phyloP scores from a whole-genome alignment of 2,329 filamentous ascomycete genomes.

The Sporothrix variecibatus region DNA sequence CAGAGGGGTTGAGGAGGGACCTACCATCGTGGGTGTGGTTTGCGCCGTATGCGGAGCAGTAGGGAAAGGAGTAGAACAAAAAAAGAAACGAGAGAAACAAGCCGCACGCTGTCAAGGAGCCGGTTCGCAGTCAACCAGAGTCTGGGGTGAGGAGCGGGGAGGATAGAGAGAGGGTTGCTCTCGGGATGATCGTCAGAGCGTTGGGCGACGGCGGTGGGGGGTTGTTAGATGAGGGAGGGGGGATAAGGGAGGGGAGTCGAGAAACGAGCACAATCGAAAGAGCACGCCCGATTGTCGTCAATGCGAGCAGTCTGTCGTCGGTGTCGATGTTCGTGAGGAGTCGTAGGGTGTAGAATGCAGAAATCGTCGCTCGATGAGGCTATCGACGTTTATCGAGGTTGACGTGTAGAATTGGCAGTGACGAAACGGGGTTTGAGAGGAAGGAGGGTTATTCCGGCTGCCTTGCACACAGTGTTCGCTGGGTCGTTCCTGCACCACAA shows the following conservation, averaged over 20 bases:
- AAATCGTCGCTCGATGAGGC: neutral
- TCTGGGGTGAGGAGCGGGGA: neutral
- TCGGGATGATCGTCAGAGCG: slow-evolving; percentile 11
- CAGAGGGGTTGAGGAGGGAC: neutral
- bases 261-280: neutral
- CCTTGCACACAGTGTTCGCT: slow-evolving; percentile 9
- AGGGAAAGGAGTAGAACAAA: neutral
- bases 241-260: neutral
- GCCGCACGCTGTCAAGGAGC: neutral
- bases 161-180: neutral
- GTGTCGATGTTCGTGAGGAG: neutral
- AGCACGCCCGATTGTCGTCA: slow-evolving; percentile 1
- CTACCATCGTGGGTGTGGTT: slow-evolving; percentile 21
- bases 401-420: slow-evolving; percentile 13
- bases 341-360: neutral
- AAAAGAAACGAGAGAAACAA: neutral
- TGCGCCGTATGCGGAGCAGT: slow-evolving; percentile 3
- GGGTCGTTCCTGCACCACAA: neutral
- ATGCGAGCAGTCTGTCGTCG: neutral
- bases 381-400: slow-evolving; percentile 3
- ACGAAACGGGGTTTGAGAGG: slow-evolving; percentile 7
- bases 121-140: neutral
- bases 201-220: neutral
- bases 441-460: slow-evolving; percentile 26
- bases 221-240: neutral